Evolutionary conservation across 805 yeast species (phyloP), one percentile per base, ranked within the genome.

Genomic region (Maudiozyma bulderi): DNA sequence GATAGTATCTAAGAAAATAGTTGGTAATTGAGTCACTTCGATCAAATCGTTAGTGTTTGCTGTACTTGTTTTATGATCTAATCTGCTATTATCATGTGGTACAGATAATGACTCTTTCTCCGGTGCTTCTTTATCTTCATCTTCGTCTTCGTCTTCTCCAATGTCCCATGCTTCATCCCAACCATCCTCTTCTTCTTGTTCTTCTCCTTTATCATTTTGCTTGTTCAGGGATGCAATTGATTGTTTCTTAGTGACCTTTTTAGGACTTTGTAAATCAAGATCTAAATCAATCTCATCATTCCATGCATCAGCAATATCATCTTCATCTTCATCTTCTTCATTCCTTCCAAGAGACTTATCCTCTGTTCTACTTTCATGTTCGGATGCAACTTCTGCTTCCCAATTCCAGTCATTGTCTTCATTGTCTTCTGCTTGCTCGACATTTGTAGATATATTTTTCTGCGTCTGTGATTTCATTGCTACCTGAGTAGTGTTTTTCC

Each of bases 131-230:
- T 42, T 47, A 11, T 44, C 48, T 32, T 42, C 47, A 11, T 44
- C 48, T 11, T 43, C 53, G 1, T 42, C 51, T 1, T 49, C 54
- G 26, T 56, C 58, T 30, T 52, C 51, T 28, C 48, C 63, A 33
- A 54, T 40, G 46, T 57, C 57, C 61, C 61, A 58, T 10, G 50
- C 55, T 31, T 50, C 56, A 50, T 57, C 56, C 64, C 64, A 60
- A 3, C 51, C 58, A 34, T 49, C 60, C 28, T 56, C 55, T 6
- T 35, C 49, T 33, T 45, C 51, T 5, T 38, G 49, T 7, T 34
- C 55, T 15, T 31, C 43, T 28, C 45, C 53, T 5, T 31, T 35
- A 10, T 29, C 37, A 4, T 30, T 37, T 20, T 47, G 26, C 10
- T 29, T 37, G 3, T 33, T 37, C 9, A 44, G n/a, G 20, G 29